Evolutionary conservation across 192 early-diverging fungal species (phyloP).

Genomic region (Pilobolus umbonatus): DNA sequence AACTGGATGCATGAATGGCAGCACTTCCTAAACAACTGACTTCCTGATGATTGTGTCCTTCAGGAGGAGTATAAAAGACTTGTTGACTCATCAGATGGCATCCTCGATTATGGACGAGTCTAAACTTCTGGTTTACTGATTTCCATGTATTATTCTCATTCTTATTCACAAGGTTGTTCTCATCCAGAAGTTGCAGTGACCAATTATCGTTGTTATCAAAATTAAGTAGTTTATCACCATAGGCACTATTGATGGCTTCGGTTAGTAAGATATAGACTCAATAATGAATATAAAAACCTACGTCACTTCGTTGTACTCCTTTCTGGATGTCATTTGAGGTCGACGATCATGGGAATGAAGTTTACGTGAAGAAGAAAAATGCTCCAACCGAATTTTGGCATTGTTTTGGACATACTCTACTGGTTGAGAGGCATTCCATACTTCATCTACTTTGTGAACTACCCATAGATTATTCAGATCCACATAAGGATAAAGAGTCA

Average conservation of each 20-base stretch:
- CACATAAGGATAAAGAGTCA: constrained; percentile 70
- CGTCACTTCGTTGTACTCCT: constrained; percentile 66
- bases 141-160: constrained; percentile 47
- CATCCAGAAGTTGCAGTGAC: constrained; percentile 64
- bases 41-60: constrained; percentile 77
- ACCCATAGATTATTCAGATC: constrained; percentile 91
- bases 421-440: constrained; percentile 20
- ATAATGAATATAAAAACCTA: constrained; percentile 20
- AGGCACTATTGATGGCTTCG: constrained; percentile 38
- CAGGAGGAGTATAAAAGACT: constrained; percentile 79
- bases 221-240: constrained; percentile 64
- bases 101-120: constrained; percentile 69
- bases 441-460: constrained; percentile 20
- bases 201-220: constrained; percentile 88
- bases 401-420: constrained; percentile 62
- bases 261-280: neutral
- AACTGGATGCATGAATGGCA: constrained; percentile 57
- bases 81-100: constrained; percentile 81
- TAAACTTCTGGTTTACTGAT: constrained; percentile 63
- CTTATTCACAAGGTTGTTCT: constrained; percentile 36
- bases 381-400: constrained; percentile 71
- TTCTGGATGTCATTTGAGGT: constrained; percentile 56
- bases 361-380: constrained; percentile 50
- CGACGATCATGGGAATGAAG: constrained; percentile 71
- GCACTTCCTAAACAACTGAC: constrained; percentile 87